Evolutionary conservation across 2,329 filamentous ascomycete genomes (phyloP), one percentile per base, ranked within the genome.

Genomic region (Cordyceps cicadae): DNA sequence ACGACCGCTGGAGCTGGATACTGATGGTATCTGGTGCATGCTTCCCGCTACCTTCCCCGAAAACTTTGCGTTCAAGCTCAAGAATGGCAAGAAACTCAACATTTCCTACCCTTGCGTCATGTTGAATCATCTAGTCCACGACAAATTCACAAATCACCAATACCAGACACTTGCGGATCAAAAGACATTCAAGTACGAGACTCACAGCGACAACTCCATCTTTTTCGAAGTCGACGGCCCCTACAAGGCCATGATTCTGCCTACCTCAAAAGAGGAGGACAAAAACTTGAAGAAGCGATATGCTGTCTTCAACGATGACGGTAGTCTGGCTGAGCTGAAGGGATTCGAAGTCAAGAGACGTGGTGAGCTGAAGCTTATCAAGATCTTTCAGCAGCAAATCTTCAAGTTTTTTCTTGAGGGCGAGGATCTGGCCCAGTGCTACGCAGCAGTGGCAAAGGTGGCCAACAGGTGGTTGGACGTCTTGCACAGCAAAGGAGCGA

Each of bases 201-300:
- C 93, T 0, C 90, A 96, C 72, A 97, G 93, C 77, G 94, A 99
- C 70, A 99, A 99, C 74, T 94, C 92, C 39, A 99, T 99, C 73
- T 99, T 99, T 78, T 99, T 99, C 76, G 94, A 99, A 74, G 94
- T 99, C 54, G 94, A 99, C 68, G 94, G 94, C 5, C 94, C 94
- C 0, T 99, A 99, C 80, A 92, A 85, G 72, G 94, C 94, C 64
- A 99, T 99, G 94, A 87, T 99, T 63, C 75, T 99, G 64, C 94
- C 94, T 2, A 97, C 94, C 0, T 97, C 93, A 0, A 97, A 99
- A 71, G 94, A 99, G 72, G 94, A 97, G 74, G 93, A 97, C 77
- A 99, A 97, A 79, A 99, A 99, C 74, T 80, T 99, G 82, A 99
- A 99, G 79, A 99, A 99, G 77, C 87, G 94, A 70, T 99, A 99